phyloP scores from a whole-genome alignment of 441 rosid species.

The Pelargonium myrrhifolium region DNA sequence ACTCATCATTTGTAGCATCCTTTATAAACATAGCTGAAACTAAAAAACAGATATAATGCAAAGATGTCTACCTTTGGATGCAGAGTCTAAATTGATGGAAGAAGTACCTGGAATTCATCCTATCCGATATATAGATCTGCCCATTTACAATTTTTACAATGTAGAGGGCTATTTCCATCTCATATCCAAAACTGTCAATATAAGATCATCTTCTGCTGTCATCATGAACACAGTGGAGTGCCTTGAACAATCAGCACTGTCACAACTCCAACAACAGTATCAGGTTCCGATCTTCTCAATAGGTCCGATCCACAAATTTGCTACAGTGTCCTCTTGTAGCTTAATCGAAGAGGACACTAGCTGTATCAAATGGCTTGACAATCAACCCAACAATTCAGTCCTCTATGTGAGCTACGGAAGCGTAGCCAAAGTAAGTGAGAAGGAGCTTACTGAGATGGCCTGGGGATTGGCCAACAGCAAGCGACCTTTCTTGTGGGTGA shows the following conservation, averaged over 20 bases:
- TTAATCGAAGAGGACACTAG: too few relatives aligned
- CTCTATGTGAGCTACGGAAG: slow-evolving; percentile 32
- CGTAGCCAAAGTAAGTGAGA: slow-evolving; percentile 26
- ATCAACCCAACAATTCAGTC: too few relatives aligned
- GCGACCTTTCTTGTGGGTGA: slow-evolving; percentile 46
- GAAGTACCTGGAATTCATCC: slow-evolving; percentile 6
- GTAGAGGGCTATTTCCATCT: neutral
- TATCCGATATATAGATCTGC: slow-evolving; percentile 9
- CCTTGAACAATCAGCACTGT: slow-evolving; percentile 6
- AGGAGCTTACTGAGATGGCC: slow-evolving; percentile 41
- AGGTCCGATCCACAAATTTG: neutral
- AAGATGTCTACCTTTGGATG: too few relatives aligned
- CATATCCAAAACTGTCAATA: neutral
- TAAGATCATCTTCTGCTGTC: slow-evolving; percentile 6
- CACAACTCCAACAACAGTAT: neutral
- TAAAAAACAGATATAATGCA: too few relatives aligned
- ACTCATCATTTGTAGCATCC: too few relatives aligned
- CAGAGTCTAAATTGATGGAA: neutral
- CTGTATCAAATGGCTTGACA: too few relatives aligned
- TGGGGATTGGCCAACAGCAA: slow-evolving; percentile 43
- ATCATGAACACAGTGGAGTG: slow-evolving; percentile 8
- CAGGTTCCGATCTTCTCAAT: slow-evolving; percentile 8
- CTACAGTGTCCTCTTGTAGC: too few relatives aligned
- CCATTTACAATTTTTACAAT: neutral
- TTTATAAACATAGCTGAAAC: too few relatives aligned